Base-by-base conservation (phyloP, 345 rosid genomes). In the Lepidium sativum region DNA sequence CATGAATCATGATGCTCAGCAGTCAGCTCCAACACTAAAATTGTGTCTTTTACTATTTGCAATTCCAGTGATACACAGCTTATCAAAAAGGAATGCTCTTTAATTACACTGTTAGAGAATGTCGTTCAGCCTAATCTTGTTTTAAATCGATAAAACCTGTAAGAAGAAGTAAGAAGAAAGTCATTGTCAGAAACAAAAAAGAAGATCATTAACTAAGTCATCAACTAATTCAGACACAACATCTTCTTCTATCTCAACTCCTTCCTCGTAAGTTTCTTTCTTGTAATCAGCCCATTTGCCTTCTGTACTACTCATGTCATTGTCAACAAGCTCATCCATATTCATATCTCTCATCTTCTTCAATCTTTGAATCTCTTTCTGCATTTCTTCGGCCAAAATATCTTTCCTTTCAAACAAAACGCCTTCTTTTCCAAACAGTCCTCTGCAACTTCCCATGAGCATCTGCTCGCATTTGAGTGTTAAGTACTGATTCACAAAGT, bases 271-370 rank as follows among this genome's bases (percentile, higher is more conserved):
- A 14, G 68, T 74, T 79, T 94, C 97, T 17, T 58, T 48, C 25
- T 78, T 76, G 65, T 86, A 94, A 45, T 86, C 89, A 63, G 78
- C 56, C 97, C 99, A 94, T 63, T 52, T 90, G 37, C 95, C 99
- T 50, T 71, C 21, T 62, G 9, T 15, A 14, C 72, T 71, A 77
- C 79, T 82, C 99, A 90, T 90, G 73, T 94, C 91, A 58, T 44
- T 82, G 33, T 88, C 86, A 35, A 86, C 87, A 39, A 94, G 90
- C 44, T 88, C 95, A 75, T 94, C 97, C 68, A 84, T 82, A 84
- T 79, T 75, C 78, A 78, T 33, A 48, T 78, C 89, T 54, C 86
- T 84, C 77, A 74, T 80, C 68, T 71, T 70, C 64, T 77, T 80
- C 87, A 84, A 70, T 9, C 80, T 69, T 0, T 29, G 51, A 3